Percentiles rank a stretch among this genome's conserved stretches.
Evolutionary conservation across 495 filamentous ascomycete genomes (phyloP).

Genomic region (Daldinia concentrica): DNA sequence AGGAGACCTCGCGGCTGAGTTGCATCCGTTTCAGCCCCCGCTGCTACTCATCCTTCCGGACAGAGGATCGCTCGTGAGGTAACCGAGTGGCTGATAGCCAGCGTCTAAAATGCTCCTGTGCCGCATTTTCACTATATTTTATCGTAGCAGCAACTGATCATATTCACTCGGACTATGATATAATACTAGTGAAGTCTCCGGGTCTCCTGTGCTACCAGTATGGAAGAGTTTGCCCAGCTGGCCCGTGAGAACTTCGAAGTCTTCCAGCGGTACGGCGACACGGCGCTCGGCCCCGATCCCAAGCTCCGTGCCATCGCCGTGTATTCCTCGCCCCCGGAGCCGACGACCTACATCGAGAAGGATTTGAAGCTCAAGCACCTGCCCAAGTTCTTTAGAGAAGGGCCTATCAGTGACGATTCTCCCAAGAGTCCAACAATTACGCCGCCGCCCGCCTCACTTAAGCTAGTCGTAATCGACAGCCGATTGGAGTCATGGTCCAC

Average conservation of each 20-base stretch:
- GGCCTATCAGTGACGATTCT: background rate
- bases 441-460: conserved; percentile 12
- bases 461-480: conserved; percentile 31
- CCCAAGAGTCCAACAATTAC: background rate
- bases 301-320: conserved; percentile 28
- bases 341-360: conserved; percentile 26
- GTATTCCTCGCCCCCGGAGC: conserved; percentile 9
- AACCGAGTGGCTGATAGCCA: background rate
- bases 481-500: conserved; percentile 35
- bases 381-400: conserved; percentile 21
- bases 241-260: conserved; percentile 40
- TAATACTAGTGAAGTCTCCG: conserved; percentile 17
- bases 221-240: conserved; percentile 40
- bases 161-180: conserved; percentile 3
- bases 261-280: conserved; percentile 33
- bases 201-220: conserved; percentile 16
- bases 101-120: background rate
- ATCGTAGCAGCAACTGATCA: background rate
- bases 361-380: conserved; percentile 21
- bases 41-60: background rate
- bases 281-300: conserved; percentile 26
- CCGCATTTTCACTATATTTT: background rate
- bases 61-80: background rate
- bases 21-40: conserved; percentile 2
- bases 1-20: background rate